Conservation (phyloP, 108 stramenopile species). For the Hondaea fermentalgiana region DNA sequence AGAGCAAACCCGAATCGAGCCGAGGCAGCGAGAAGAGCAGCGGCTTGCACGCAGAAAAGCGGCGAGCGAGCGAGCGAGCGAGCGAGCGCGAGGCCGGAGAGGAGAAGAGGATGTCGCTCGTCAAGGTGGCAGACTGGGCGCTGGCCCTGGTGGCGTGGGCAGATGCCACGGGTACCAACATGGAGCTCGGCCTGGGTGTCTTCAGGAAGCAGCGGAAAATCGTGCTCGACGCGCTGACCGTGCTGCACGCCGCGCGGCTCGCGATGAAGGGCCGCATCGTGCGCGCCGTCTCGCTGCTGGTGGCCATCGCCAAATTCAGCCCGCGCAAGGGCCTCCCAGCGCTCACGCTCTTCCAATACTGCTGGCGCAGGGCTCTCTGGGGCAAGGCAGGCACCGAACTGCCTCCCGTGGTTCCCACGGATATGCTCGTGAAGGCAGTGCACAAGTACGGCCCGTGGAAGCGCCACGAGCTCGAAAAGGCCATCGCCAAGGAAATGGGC, state of each 20-base stretch:
- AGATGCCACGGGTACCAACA: not conserved
- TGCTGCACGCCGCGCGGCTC: not conserved
- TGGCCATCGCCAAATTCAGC: not conserved
- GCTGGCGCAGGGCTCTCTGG: not conserved
- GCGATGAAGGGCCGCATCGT: not conserved
- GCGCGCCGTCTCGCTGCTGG: not conserved
- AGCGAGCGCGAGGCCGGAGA: too few species aligned
- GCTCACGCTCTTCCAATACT: not conserved
- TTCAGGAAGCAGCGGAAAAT: not conserved
- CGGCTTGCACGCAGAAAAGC: too few species aligned
- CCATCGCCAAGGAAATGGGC: not conserved
- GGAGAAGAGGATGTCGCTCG: not conserved
- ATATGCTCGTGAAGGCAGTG: not conserved
- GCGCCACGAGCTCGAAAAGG: not conserved
- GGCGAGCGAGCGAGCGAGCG: too few species aligned
- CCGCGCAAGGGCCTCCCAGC: not conserved
- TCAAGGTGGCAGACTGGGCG: not conserved
- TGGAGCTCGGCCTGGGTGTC: not conserved
- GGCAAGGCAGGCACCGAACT: not conserved
- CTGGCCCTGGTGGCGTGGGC: not conserved
- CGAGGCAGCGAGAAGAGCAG: too few species aligned
- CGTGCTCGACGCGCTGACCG: not conserved
- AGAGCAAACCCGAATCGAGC: too few species aligned
- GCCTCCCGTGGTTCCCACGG: not conserved
- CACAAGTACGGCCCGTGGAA: not conserved